Percentiles rank a stretch among this genome's conserved stretches.
Conservation (phyloP, 306 rosid species). For the Ormosia semicastrata region DNA sequence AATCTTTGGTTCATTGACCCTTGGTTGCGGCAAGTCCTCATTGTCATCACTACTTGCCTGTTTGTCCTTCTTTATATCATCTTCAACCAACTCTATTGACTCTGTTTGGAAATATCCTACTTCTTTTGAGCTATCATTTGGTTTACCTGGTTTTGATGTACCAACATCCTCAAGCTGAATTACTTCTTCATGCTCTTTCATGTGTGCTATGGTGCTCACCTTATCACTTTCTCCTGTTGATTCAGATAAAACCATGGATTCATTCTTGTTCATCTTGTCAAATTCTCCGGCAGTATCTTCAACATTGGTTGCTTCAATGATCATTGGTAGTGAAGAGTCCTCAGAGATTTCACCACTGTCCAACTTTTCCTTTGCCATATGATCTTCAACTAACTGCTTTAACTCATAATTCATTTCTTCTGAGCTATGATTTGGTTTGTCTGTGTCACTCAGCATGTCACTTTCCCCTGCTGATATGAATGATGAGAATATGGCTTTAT, state of each 20-base stretch:
- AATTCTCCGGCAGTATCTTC: neutral
- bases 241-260: constrained; percentile 7
- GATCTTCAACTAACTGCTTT: neutral
- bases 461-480: neutral
- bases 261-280: neutral
- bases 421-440: neutral
- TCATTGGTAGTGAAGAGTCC: constrained; percentile 1
- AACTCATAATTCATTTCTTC: constrained; percentile 14
- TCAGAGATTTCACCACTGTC: neutral
- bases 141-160: neutral
- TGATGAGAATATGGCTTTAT: neutral
- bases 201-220: neutral
- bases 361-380: neutral
- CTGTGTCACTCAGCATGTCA: neutral
- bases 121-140: constrained; percentile 1
- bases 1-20: neutral
- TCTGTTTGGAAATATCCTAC: neutral
- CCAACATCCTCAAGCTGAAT: constrained; percentile 2
- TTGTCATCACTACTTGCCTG: neutral
- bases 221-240: neutral
- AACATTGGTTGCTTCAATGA: neutral
- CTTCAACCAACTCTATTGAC: neutral
- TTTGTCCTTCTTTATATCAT: neutral
- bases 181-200: neutral
- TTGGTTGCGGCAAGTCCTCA: neutral